A percentile compares a stretch with the other conserved stretches of the same genome.
Conservation (phyloP, 2,329 filamentous ascomycete species). For the Cordyceps javanica region DNA sequence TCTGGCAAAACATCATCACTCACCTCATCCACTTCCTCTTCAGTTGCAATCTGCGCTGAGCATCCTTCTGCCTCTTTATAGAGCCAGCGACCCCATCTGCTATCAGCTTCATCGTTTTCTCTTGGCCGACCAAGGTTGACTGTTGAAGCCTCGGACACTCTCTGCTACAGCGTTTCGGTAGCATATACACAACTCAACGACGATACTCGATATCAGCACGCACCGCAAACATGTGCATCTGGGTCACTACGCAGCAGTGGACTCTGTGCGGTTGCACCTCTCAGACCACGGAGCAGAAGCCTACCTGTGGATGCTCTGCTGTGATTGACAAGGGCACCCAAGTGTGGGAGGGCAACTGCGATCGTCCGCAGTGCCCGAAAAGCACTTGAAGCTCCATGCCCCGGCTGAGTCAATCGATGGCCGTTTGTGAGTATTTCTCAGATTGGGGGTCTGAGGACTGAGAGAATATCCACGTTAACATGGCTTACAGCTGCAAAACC, state of each 20-base stretch:
- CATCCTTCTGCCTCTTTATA: neutral
- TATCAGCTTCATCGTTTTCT: neutral
- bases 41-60: neutral
- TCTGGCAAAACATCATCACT: neutral
- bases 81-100: neutral
- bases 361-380: conserved; percentile 24
- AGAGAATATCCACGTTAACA: neutral
- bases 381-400: neutral
- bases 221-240: conserved; percentile 26
- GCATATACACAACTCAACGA: neutral
- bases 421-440: neutral
- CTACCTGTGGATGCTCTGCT: conserved; percentile 24
- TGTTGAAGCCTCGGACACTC: neutral
- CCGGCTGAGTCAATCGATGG: neutral
- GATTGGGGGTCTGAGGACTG: neutral
- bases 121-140: neutral
- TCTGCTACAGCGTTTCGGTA: neutral
- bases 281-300: conserved; percentile 20
- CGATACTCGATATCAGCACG: neutral
- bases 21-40: neutral
- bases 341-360: conserved; percentile 28
- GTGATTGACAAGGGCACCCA: conserved; percentile 23
- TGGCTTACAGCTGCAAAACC: neutral
- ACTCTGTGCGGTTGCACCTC: conserved; percentile 26
- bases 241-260: conserved; percentile 27